A percentile compares a stretch with the other conserved stretches of the same genome.
Evolutionary conservation across 345 rosid species (phyloP).

Genomic region (Kernera saxatilis): DNA sequence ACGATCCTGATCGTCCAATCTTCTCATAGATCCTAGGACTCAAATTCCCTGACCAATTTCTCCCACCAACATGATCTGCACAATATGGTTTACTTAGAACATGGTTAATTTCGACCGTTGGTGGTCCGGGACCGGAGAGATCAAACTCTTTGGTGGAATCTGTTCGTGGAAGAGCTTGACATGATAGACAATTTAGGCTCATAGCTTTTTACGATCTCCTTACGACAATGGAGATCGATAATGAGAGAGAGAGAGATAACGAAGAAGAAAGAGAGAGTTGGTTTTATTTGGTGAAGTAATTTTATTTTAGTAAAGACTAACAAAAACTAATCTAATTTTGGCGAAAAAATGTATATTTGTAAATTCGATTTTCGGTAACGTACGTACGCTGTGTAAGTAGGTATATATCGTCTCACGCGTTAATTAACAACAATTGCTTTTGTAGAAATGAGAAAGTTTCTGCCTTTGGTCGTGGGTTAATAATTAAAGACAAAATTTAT

Average conservation of each 20-base stretch:
- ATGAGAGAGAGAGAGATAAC: not conserved
- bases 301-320: slow-evolving; percentile 23
- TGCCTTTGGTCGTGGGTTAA: not conserved
- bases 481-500: not conserved
- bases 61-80: slow-evolving; percentile 12
- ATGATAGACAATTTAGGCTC: slow-evolving; percentile 60
- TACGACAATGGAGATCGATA: slow-evolving; percentile 2
- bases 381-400: not conserved
- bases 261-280: not conserved
- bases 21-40: slow-evolving; percentile 26
- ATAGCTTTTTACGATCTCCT: slow-evolving; percentile 25
- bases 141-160: slow-evolving; percentile 24
- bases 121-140: slow-evolving; percentile 24
- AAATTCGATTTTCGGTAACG: not conserved
- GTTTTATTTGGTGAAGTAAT: slow-evolving; percentile 16
- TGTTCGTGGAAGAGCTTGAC: slow-evolving; percentile 34
- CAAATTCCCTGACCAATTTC: slow-evolving; percentile 40
- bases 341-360: not conserved
- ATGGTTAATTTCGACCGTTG: slow-evolving; percentile 11
- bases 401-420: not conserved
- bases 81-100: slow-evolving; percentile 35
- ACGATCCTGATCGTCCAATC: slow-evolving; percentile 17
- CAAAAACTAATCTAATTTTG: slow-evolving; percentile 11
- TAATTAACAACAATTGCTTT: not conserved
- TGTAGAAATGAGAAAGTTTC: not conserved